These are phyloP conservation scores for Puccinia horiana DNA, from an alignment of 1,284 basidiomycete species.

Conservation along the genomic window DNA sequence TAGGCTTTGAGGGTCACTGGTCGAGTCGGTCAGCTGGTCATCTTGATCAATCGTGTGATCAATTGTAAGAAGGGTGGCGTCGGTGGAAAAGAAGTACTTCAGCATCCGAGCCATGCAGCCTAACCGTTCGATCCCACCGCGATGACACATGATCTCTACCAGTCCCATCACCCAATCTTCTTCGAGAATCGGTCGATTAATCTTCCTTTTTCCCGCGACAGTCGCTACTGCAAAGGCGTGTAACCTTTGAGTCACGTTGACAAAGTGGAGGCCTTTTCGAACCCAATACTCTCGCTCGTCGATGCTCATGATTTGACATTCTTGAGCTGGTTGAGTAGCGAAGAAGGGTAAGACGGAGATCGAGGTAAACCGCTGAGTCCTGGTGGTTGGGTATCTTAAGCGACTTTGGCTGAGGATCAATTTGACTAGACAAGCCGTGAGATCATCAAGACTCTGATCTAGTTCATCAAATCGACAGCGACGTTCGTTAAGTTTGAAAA, in stretches of 20 bases:
- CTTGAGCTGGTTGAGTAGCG: conserved; percentile 10
- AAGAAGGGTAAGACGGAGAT: conserved; percentile 37
- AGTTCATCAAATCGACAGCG: conserved; percentile 30
- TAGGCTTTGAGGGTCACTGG: not conserved
- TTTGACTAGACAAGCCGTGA: conserved; percentile 16
- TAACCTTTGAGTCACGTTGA: conserved; percentile 1
- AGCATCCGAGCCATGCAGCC: conserved; percentile 27
- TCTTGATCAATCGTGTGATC: conserved; percentile 10
- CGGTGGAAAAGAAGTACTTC: conserved; percentile 26
- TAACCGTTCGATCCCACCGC: conserved; percentile 38
- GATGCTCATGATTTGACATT: conserved; percentile 19
- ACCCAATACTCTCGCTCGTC: conserved; percentile 43
- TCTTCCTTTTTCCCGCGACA: not conserved
- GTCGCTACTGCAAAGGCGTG: not conserved
- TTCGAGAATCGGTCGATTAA: conserved; percentile 1
- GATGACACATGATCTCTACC: conserved; percentile 30
- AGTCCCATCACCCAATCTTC: conserved; percentile 44
- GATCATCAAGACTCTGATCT: conserved; percentile 2
- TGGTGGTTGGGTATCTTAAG: conserved; percentile 29
- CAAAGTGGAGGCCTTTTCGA: conserved; percentile 13
- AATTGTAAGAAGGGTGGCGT: not conserved
- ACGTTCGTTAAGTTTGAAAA: conserved; percentile 32
- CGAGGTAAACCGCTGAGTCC: not conserved
- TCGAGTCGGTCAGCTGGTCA: not conserved
- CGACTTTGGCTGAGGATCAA: conserved; percentile 11